phyloP scores from a whole-genome alignment of 805 yeast species.

The Pichia gijzeniarum region DNA sequence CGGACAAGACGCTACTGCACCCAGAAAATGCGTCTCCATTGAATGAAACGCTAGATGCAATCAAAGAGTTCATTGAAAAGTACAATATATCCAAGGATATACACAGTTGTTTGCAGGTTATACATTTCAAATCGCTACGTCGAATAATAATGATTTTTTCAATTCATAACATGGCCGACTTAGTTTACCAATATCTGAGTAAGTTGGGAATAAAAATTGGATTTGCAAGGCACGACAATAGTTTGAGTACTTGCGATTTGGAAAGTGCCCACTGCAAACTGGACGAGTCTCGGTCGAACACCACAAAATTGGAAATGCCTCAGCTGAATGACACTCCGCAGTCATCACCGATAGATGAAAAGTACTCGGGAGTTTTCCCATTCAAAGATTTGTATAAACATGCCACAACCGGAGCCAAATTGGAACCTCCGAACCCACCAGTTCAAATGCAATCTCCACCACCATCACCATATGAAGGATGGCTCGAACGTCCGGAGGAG shows the following conservation, averaged over 20 bases:
- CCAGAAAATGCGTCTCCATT: conserved; percentile 16
- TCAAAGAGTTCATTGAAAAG: conserved; percentile 7
- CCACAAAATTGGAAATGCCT: not conserved
- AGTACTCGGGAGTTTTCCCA: conserved; percentile 5
- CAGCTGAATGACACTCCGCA: not conserved
- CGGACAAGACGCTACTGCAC: conserved; percentile 21
- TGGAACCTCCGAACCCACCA: conserved; percentile 24
- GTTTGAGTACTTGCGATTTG: conserved; percentile 1
- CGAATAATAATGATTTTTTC: conserved; percentile 26
- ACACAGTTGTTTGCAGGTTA: conserved; percentile 7
- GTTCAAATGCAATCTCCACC: conserved; percentile 32
- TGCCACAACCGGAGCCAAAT: not conserved
- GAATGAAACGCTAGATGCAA: conserved; percentile 14
- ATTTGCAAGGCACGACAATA: conserved; percentile 20
- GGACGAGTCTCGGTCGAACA: not conserved
- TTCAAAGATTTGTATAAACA: not conserved
- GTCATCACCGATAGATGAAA: conserved; percentile 6
- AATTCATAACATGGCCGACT: conserved; percentile 12
- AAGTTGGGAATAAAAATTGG: conserved; percentile 18
- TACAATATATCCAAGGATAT: not conserved
- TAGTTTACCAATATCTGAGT: conserved; percentile 14
- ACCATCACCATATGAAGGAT: conserved; percentile 31
- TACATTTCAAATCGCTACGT: conserved; percentile 22
- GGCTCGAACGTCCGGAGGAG: conserved; percentile 27
- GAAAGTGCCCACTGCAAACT: not conserved